Evolutionary conservation across 768 basidiomycete genomes (phyloP).

Genomic region (Suillus variegatus): DNA sequence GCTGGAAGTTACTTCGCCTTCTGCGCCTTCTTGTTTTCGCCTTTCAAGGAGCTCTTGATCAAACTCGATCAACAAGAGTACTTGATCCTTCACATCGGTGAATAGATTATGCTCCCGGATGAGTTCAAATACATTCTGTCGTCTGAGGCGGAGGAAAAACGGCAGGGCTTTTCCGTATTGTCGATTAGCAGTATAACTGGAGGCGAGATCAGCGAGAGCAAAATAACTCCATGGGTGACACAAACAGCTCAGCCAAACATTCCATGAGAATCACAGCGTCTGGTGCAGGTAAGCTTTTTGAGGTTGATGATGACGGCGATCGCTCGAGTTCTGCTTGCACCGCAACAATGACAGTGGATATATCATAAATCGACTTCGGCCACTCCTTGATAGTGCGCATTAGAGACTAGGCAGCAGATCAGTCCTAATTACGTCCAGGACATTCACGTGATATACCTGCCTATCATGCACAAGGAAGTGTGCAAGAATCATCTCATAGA

Average conservation of each 20-base stretch:
- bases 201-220: slow-evolving; percentile 2
- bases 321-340: slow-evolving; percentile 81
- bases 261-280: slow-evolving; percentile 81
- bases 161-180: slow-evolving; percentile 95
- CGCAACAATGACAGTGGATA: slow-evolving; percentile 84
- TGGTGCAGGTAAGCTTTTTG: slow-evolving; percentile 41
- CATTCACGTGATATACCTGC: slow-evolving; percentile 43
- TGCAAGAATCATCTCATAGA: slow-evolving; percentile 95
- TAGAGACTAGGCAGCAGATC: slow-evolving; percentile 52
- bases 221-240: slow-evolving; percentile 4
- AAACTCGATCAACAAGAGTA: slow-evolving; percentile 89
- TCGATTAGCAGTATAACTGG: slow-evolving; percentile 82
- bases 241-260: slow-evolving; percentile 87
- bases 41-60: slow-evolving; percentile 83
- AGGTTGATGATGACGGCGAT: slow-evolving; percentile 49
- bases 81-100: slow-evolving; percentile 93
- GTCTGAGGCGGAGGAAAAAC: slow-evolving; percentile 82
- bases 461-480: slow-evolving; percentile 82
- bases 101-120: slow-evolving; percentile 94
- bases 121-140: slow-evolving; percentile 90
- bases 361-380: slow-evolving; percentile 91
- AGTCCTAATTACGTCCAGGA: slow-evolving; percentile 1
- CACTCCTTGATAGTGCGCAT: slow-evolving; percentile 81
- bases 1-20: slow-evolving; percentile 50
- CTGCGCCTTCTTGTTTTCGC: slow-evolving; percentile 43